These are phyloP conservation scores for Sphagnurus paluster DNA, from an alignment of 1,284 basidiomycete genomes.

Conservation along the genomic window DNA sequence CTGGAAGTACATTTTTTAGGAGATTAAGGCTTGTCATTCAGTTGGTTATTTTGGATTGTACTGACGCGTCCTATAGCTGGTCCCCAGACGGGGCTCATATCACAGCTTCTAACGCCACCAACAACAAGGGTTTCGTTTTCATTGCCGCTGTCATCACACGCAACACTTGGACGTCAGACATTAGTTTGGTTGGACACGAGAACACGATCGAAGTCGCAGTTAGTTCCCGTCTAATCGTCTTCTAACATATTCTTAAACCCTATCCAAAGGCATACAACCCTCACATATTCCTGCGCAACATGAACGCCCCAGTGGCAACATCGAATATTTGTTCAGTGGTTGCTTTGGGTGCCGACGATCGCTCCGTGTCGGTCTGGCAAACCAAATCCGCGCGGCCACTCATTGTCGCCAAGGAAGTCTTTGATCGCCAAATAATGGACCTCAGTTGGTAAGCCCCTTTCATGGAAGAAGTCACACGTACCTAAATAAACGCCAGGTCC, in stretches of 20 bases:
- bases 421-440: slow-evolving; percentile 94
- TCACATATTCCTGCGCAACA: slow-evolving; percentile 84
- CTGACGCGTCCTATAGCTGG: slow-evolving; percentile 63
- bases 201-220: slow-evolving; percentile 97
- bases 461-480: slow-evolving; percentile 7
- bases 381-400: slow-evolving; percentile 88
- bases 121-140: slow-evolving; percentile 93
- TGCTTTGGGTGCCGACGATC: slow-evolving; percentile 88
- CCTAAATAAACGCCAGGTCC: slow-evolving; percentile 58
- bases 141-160: slow-evolving; percentile 94
- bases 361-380: slow-evolving; percentile 90
- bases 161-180: slow-evolving; percentile 84
- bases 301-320: slow-evolving; percentile 61
- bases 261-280: slow-evolving; percentile 82
- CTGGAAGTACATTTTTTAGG: slow-evolving; percentile 94
- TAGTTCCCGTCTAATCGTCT: slow-evolving; percentile 28
- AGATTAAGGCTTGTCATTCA: slow-evolving; percentile 71
- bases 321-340: slow-evolving; percentile 84
- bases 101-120: slow-evolving; percentile 96
- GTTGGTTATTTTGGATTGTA: slow-evolving; percentile 1
- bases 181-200: slow-evolving; percentile 94
- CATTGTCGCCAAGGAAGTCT: slow-evolving; percentile 91
- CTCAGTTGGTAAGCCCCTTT: slow-evolving; percentile 77
- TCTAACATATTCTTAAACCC: slow-evolving; percentile 8
- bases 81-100: slow-evolving; percentile 98